phyloP scores from a whole-genome alignment of 1,139 yeast species.

The Zygoascus sp. region DNA sequence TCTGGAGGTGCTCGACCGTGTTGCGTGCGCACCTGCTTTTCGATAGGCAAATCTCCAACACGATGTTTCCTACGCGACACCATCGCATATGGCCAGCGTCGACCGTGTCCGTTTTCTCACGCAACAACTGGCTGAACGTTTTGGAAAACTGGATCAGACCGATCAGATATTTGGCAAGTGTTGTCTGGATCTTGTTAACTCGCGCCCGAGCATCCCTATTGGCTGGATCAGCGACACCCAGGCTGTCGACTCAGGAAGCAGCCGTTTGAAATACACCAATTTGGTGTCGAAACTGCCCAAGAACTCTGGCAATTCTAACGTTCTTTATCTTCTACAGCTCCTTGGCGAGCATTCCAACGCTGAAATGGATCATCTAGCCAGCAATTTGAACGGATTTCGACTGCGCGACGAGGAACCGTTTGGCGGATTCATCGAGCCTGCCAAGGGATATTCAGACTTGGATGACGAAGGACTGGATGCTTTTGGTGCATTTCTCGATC shows the following conservation, averaged over 20 bases:
- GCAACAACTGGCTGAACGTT: conserved; percentile 1
- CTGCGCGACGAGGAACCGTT: conserved; percentile 3
- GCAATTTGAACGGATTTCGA: conserved; percentile 6
- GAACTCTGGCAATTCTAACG: not conserved
- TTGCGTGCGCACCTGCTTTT: too few species aligned
- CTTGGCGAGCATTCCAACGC: too few species aligned
- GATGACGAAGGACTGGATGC: conserved; percentile 10
- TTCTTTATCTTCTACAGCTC: conserved; percentile 9
- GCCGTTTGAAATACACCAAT: conserved; percentile 5
- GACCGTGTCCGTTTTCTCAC: conserved; percentile 6
- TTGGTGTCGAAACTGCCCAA: conserved; percentile 6
- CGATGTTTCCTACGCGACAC: not conserved
- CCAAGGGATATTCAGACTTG: not conserved
- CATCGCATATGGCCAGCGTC: not conserved
- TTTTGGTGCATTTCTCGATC: conserved; percentile 18
- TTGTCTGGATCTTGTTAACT: not conserved
- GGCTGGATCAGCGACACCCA: conserved; percentile 7
- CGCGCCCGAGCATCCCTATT: conserved; percentile 3
- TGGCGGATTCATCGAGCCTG: conserved; percentile 5
- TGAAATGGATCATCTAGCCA: conserved; percentile 9
- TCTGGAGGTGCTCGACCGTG: too few species aligned
- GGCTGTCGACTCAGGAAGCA: not conserved
- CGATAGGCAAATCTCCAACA: too few species aligned
- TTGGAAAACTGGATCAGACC: not conserved
- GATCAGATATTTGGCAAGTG: not conserved